Conservation (phyloP, 1,139 yeast species). For the Candida frijolesensis region DNA sequence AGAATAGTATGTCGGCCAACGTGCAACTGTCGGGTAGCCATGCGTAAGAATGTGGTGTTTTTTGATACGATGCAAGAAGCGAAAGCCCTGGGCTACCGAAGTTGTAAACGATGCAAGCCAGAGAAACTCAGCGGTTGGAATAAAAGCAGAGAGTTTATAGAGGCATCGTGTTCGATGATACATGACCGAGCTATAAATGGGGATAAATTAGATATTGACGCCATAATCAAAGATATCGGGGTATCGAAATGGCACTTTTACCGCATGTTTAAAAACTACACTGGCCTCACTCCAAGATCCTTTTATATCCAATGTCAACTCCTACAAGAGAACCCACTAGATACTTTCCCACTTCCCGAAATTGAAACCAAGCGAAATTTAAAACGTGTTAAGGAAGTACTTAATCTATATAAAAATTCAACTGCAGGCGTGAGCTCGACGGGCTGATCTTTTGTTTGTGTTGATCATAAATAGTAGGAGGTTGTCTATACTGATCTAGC, state of each 20-base stretch:
- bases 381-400: conserved; percentile 5
- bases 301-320: conserved; percentile 18
- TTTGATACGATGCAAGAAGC: conserved; percentile 12
- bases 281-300: conserved; percentile 22
- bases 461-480: conserved; percentile 34
- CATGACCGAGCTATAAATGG: conserved; percentile 9
- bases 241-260: conserved; percentile 29
- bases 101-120: conserved; percentile 17
- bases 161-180: conserved; percentile 15
- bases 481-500: conserved; percentile 25
- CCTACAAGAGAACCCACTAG: conserved; percentile 10
- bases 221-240: conserved; percentile 15
- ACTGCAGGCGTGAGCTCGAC: conserved; percentile 18
- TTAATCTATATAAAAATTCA: conserved; percentile 41
- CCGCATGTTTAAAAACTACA: conserved; percentile 24
- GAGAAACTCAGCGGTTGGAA: conserved; percentile 15
- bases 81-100: conserved; percentile 8
- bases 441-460: conserved; percentile 38
- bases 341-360: conserved; percentile 9
- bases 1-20: conserved; percentile 17
- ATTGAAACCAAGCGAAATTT: conserved; percentile 15
- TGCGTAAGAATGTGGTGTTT: conserved; percentile 12
- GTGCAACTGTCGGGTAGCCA: conserved; percentile 15
- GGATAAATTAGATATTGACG: conserved; percentile 10
- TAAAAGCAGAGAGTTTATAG: conserved; percentile 13